phyloP scores from a whole-genome alignment of 1,139 yeast species.

The Nakaseomyces nivariensis region DNA sequence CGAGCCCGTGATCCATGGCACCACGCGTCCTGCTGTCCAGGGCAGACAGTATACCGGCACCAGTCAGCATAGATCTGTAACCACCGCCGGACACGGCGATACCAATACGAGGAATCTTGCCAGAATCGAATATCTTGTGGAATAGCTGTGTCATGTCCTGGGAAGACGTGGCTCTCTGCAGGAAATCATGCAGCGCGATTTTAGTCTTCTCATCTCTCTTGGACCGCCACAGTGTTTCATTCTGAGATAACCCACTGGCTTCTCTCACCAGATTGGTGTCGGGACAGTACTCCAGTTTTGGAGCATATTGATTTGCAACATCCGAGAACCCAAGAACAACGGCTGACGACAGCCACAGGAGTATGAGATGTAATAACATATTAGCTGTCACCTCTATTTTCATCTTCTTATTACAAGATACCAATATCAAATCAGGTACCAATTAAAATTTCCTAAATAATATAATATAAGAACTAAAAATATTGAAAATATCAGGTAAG shows the following conservation, averaged over 20 bases:
- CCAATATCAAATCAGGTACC: neutral
- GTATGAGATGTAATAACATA: neutral
- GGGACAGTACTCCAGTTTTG: constrained; percentile 35
- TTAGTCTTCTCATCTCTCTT: constrained; percentile 45
- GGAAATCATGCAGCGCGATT: constrained; percentile 44
- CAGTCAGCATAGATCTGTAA: constrained; percentile 78
- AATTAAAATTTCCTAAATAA: no score
- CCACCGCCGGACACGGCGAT: constrained; percentile 89
- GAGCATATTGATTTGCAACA: constrained; percentile 55
- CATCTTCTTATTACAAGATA: neutral
- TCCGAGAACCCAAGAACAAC: constrained; percentile 36
- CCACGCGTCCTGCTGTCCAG: constrained; percentile 63
- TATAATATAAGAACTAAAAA: no score
- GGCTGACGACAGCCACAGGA: no score
- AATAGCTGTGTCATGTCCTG: constrained; percentile 39
- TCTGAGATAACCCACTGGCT: constrained; percentile 26
- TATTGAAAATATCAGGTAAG: no score
- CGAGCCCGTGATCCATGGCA: constrained; percentile 52
- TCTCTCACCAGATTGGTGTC: constrained; percentile 31
- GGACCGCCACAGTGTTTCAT: constrained; percentile 30
- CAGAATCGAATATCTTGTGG: constrained; percentile 11
- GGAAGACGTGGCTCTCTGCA: constrained; percentile 49
- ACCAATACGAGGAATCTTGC: constrained; percentile 38
- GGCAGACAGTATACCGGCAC: constrained; percentile 83
- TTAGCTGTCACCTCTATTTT: no score